Base-by-base conservation (phyloP, 2,329 filamentous ascomycete species). In the Drechslera avenae region DNA sequence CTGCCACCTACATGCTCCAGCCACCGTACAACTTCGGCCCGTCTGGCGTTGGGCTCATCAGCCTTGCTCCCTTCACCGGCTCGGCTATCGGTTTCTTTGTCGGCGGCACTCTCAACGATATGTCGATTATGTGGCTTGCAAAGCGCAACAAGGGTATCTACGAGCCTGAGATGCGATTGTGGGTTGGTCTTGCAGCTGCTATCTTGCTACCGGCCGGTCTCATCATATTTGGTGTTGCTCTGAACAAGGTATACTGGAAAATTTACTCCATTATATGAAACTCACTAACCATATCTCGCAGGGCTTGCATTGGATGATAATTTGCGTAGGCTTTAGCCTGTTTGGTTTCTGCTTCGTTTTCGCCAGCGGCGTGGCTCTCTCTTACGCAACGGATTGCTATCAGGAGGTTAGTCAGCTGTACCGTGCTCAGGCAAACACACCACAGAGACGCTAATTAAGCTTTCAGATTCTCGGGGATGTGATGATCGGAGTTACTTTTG, bases 161-260 rank as follows among this genome's bases (percentile, higher is more conserved):
- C 44, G 77, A 80, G 39, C 78, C 77, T 0, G 76, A 80, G 50
- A 76, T 75, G 66, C 68, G 77, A 4, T 68, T 80, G 5, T 76
- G 72, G 71, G 50, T 75, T 23, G 65, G 71, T 46, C 57, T 75
- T 39, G 60, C 64, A 32, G 60, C 74, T 35, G 52, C 72, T 37
- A 41, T 65, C 45, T 46, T 72, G 58, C 37, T 74, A 54, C 66
- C 71, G 43, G 52, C 56, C 45, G 64, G 72, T 35, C 42, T 77
- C 44, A 67, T 79, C 51, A 60, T 76, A 67, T 79, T 75, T 52
- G 77, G 75, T 14, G 61, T 71, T 36, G 59, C 58, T 4, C 50
- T 72, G 16, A 57, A 52, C 12, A 60, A 55, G 13, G 68, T 50
- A 46, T 23, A 36, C 40, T 40, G 61, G 26, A 41, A 17, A 30